Percentiles rank a stretch among this genome's conserved stretches.
These are phyloP conservation scores for Picochlorum sp. DNA, from an alignment of 139 green algal species.

Conservation along the genomic window DNA sequence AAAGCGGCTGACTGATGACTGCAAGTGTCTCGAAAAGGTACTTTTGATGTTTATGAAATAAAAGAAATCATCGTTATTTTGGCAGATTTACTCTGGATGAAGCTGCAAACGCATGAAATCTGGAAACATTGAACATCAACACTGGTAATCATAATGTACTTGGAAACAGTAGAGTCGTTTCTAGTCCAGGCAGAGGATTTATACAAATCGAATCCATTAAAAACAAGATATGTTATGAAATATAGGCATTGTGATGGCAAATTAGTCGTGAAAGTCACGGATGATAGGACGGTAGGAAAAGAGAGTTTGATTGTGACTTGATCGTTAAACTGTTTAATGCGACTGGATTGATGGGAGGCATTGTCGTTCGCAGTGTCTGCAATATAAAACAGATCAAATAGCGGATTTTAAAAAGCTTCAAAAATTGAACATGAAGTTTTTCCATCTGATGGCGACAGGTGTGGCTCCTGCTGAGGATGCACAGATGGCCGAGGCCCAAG, in stretches of 20 bases:
- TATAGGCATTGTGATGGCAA: slow-evolving; percentile 74
- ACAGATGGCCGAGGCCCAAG: background rate
- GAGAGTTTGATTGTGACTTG: background rate
- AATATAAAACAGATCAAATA: slow-evolving; percentile 84
- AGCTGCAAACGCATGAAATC: too few species aligned
- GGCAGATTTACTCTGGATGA: too few species aligned
- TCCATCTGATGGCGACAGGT: slow-evolving; percentile 61
- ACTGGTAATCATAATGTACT: slow-evolving; percentile 27
- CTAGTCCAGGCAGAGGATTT: slow-evolving; percentile 57
- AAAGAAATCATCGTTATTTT: too few species aligned
- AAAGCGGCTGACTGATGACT: too few species aligned
- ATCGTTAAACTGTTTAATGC: background rate
- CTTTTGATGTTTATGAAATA: too few species aligned
- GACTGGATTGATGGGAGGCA: background rate
- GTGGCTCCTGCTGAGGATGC: slow-evolving; percentile 8
- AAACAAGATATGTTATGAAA: slow-evolving; percentile 72
- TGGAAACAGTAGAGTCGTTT: slow-evolving; percentile 71
- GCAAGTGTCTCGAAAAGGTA: too few species aligned
- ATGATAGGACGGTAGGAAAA: slow-evolving; percentile 62
- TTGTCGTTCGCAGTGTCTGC: slow-evolving; percentile 59
- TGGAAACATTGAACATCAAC: background rate
- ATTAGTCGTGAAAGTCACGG: slow-evolving; percentile 80
- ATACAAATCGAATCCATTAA: slow-evolving; percentile 47
- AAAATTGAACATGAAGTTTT: slow-evolving; percentile 75
- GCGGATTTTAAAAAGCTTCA: slow-evolving; percentile 80